A percentile compares a stretch with the other conserved stretches of the same genome.
phyloP scores from a whole-genome alignment of 805 yeast genomes.

The Metschnikowia henanensis region DNA sequence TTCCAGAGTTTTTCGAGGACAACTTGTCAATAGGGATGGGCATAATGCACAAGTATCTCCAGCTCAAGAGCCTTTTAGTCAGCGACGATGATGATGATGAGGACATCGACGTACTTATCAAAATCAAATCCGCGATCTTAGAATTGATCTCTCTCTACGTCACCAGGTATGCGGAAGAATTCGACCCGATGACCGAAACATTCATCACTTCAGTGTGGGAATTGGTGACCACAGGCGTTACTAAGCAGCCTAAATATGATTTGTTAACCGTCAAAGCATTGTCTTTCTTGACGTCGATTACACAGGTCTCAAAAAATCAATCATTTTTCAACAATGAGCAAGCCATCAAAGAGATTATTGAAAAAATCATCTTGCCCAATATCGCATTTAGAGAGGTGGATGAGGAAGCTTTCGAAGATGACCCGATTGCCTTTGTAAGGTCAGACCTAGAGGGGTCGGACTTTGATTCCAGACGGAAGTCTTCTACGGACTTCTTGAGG shows the following conservation, averaged over 20 bases:
- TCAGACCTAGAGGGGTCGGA: constrained; percentile 96
- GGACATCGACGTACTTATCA: constrained; percentile 67
- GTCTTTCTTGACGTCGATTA: constrained; percentile 78
- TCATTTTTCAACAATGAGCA: constrained; percentile 52
- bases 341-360: constrained; percentile 68
- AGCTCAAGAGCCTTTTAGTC: constrained; percentile 54
- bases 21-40: constrained; percentile 75
- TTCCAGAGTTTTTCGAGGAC: constrained; percentile 98
- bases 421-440: constrained; percentile 90
- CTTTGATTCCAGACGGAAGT: constrained; percentile 85
- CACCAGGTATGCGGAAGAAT: constrained; percentile 91
- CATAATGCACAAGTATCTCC: constrained; percentile 77
- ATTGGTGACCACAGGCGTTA: constrained; percentile 55
- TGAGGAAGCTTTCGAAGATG: constrained; percentile 94
- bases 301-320: constrained; percentile 65
- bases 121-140: constrained; percentile 77
- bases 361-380: constrained; percentile 86
- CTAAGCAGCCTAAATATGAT: constrained; percentile 78
- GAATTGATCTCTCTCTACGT: constrained; percentile 85
- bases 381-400: constrained; percentile 83
- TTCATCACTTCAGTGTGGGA: constrained; percentile 86
- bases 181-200: constrained; percentile 70
- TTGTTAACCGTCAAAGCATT: constrained; percentile 78
- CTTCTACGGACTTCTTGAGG: constrained; percentile 87
- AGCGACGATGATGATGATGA: constrained; percentile 56